Base-by-base conservation (phyloP, 2,329 filamentous ascomycete genomes). In the Penicillium freii region DNA sequence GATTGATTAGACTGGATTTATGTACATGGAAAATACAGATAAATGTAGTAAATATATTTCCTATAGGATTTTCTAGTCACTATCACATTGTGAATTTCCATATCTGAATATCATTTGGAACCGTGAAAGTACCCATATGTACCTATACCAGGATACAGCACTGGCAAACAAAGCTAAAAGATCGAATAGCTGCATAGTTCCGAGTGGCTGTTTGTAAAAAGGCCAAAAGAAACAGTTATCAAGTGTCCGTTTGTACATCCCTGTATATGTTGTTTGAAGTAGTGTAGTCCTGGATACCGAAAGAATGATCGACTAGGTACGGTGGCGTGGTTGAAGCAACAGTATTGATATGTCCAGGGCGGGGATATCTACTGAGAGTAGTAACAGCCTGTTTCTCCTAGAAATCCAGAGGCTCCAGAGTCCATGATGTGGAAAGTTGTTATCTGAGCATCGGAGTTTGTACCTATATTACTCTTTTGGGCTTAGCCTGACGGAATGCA, bases 391-490 rank as follows among this genome's bases (percentile, higher is more conserved):
- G 10, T n/a, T 31, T 46, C 42, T 4, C 3, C 21, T 21, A 15
- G 11, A 33, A 29, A 29, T 8, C 4, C 9, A 31, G 10, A 44
- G 25, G 1, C 34, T 8, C 47, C 23, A 19, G 10, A 42, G 25
- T 23, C n/a, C 7, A 15, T 39, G 21, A 27, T 25, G 39, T 25
- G 19, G 23, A 46, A 29, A 38, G 17, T 38, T 36, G 33, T 34
- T 29, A 25, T 34, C 31, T 33, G 19, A 38, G 51, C 33, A 36
- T 31, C 51, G 57, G 67, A 71, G 59, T 68, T 38, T 39, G 36
- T 65, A 29, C 67, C 59, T 62, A 69, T 72, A 62, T 69, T 66
- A 29, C 68, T 62, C 9, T 53, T 67, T 67, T 34, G 1, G 63
- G 68, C 54, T 62, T 72, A 71, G 70, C 66, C 66, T 66, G 63